phyloP scores from a whole-genome alignment of 495 filamentous ascomycete genomes.

The Podospora tetraspora region DNA sequence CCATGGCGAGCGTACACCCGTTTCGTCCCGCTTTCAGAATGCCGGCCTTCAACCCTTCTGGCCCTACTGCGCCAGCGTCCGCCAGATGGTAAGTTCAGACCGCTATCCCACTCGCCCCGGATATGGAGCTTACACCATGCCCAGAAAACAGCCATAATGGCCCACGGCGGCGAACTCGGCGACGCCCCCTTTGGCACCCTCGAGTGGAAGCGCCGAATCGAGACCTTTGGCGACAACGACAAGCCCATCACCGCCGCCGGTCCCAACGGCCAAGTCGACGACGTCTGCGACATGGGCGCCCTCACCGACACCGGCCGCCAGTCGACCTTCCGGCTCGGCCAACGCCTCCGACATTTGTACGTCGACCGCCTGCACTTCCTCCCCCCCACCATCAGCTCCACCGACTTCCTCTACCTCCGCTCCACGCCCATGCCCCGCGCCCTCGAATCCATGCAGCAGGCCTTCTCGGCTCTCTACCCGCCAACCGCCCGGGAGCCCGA shows the following conservation, averaged over 20 bases:
- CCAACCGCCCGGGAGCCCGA: constrained; percentile 50
- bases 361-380: constrained; percentile 84
- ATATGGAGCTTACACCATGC: background rate
- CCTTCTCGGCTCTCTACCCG: constrained; percentile 87
- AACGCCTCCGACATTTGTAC: constrained; percentile 75
- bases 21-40: constrained; percentile 82
- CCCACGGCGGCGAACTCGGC: constrained; percentile 19
- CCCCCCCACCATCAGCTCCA: constrained; percentile 54
- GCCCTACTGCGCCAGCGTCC: constrained; percentile 83
- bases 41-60: constrained; percentile 79
- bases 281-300: constrained; percentile 78
- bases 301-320: constrained; percentile 81
- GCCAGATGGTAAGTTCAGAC: constrained; percentile 45
- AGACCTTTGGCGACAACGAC: constrained; percentile 72
- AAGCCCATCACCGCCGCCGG: constrained; percentile 62
- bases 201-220: constrained; percentile 73
- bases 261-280: constrained; percentile 62
- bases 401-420: constrained; percentile 76
- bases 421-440: constrained; percentile 80
- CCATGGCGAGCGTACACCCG: constrained; percentile 86
- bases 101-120: background rate
- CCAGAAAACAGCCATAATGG: constrained; percentile 58
- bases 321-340: constrained; percentile 76
- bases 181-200: constrained; percentile 53
- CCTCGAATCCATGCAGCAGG: constrained; percentile 82